phyloP scores from a whole-genome alignment of 179 eudicot genomes.

The Heliamphora pulchella region DNA sequence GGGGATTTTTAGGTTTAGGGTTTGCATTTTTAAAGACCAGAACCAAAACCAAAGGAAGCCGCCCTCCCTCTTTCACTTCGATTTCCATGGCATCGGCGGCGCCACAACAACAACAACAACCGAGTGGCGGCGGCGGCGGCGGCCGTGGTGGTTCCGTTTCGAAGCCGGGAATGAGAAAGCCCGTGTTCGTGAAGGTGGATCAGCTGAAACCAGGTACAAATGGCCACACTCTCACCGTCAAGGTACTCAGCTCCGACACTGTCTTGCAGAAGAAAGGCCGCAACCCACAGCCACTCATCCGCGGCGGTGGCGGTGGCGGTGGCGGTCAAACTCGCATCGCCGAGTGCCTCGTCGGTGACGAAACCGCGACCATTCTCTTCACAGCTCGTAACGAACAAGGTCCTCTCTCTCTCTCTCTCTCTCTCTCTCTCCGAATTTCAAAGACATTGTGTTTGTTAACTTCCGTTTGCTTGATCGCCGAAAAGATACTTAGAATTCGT shows the following conservation, averaged over 20 bases:
- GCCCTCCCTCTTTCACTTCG: not conserved
- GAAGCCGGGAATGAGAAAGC: constrained; percentile 40
- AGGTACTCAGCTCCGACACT: constrained; percentile 40
- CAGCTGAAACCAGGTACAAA: constrained; percentile 48
- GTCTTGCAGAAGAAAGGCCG: constrained; percentile 45
- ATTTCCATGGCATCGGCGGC: constrained; percentile 14
- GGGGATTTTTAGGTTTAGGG: not conserved
- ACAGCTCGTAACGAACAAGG: constrained; percentile 77
- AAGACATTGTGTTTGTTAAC: too few relatives aligned
- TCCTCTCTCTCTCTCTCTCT: constrained; percentile 20
- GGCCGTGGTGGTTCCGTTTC: constrained; percentile 4
- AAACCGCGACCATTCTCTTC: constrained; percentile 53
- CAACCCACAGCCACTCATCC: constrained; percentile 24
- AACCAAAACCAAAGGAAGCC: too few relatives aligned
- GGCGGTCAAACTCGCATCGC: constrained; percentile 13
- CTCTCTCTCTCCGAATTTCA: not conserved
- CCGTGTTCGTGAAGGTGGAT: constrained; percentile 58
- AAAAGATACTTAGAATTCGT: not conserved
- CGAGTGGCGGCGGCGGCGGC: not conserved
- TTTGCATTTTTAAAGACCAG: not conserved
- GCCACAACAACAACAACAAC: not conserved
- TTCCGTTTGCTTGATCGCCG: not conserved
- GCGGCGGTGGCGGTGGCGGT: constrained; percentile 14
- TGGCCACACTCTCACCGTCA: constrained; percentile 50
- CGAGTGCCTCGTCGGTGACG: constrained; percentile 17